Percentiles rank a stretch among this genome's conserved stretches.
Evolutionary conservation across 1,139 yeast species (phyloP).

Genomic region (Diutina scorzettiae): DNA sequence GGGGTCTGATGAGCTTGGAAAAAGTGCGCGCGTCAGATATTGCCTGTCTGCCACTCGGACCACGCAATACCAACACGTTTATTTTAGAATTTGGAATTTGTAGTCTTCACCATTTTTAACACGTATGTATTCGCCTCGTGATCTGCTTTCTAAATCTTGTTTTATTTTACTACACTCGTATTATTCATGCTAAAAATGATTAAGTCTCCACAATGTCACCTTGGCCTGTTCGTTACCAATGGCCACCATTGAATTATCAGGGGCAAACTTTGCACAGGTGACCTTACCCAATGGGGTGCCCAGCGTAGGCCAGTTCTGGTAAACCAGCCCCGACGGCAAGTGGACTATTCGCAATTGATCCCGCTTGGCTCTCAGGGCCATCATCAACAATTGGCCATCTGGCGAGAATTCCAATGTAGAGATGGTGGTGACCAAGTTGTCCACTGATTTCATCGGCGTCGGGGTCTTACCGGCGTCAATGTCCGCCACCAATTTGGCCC

Average conservation of each 20-base stretch:
- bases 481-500: conserved; percentile 16
- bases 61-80: too few species aligned
- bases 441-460: conserved; percentile 49
- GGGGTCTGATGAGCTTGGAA: too few species aligned
- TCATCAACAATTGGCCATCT: conserved; percentile 82
- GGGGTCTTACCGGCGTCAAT: conserved; percentile 5
- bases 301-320: conserved; percentile 93
- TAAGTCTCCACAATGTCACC: conserved; percentile 76
- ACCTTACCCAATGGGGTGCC: conserved; percentile 94
- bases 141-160: background rate
- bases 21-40: too few species aligned
- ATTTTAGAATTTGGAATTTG: background rate
- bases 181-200: background rate
- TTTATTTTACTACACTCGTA: background rate
- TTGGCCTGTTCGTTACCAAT: conserved; percentile 88
- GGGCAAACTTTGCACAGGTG: conserved; percentile 71
- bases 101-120: background rate
- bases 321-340: conserved; percentile 77
- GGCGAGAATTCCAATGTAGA: conserved; percentile 63
- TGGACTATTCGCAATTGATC: conserved; percentile 86
- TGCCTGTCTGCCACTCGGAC: too few species aligned
- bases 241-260: conserved; percentile 72
- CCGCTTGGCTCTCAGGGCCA: conserved; percentile 76
- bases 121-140: background rate
- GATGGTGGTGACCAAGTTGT: conserved; percentile 73